Conservation (phyloP, 768 basidiomycete genomes). For the Basidioascus undulatus region DNA sequence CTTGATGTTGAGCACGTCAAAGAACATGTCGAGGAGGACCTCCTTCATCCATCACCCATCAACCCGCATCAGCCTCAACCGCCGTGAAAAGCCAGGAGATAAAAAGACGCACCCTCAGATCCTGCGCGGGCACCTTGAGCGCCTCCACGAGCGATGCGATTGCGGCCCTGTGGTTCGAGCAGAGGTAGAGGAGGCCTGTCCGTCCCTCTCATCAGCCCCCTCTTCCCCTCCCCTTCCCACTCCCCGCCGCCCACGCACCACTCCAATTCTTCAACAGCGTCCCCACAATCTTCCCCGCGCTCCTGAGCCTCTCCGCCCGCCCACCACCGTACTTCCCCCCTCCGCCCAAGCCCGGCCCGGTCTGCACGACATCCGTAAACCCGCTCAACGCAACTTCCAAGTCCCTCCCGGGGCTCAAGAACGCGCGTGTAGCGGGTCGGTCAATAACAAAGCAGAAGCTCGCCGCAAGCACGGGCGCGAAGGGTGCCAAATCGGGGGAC, state of each 20-base stretch:
- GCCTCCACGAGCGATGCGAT: conserved; percentile 65
- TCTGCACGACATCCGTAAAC: no score
- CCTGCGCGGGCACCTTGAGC: conserved; percentile 63
- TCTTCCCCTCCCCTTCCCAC: neutral
- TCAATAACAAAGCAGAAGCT: conserved; percentile 67
- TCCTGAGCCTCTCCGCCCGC: conserved; percentile 54
- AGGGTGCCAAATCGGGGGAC: conserved; percentile 23
- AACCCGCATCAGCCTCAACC: neutral
- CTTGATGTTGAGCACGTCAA: conserved; percentile 75
- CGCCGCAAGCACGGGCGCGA: conserved; percentile 50
- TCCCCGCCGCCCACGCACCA: conserved; percentile 29
- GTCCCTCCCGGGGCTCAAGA: conserved; percentile 58
- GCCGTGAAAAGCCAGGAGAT: neutral
- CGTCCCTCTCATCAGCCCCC: neutral
- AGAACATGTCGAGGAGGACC: conserved; percentile 78
- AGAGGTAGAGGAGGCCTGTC: conserved; percentile 69
- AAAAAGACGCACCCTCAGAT: conserved; percentile 39
- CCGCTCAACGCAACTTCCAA: conserved; percentile 36
- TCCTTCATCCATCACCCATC: conserved; percentile 31
- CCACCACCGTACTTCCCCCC: no score
- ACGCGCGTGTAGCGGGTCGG: conserved; percentile 53
- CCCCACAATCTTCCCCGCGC: conserved; percentile 50
- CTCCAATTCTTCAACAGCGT: conserved; percentile 79
- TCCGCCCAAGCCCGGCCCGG: no score
- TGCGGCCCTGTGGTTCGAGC: conserved; percentile 65